Conservation (phyloP, 805 yeast genomes). For the Yamadazyma phyllophila region DNA sequence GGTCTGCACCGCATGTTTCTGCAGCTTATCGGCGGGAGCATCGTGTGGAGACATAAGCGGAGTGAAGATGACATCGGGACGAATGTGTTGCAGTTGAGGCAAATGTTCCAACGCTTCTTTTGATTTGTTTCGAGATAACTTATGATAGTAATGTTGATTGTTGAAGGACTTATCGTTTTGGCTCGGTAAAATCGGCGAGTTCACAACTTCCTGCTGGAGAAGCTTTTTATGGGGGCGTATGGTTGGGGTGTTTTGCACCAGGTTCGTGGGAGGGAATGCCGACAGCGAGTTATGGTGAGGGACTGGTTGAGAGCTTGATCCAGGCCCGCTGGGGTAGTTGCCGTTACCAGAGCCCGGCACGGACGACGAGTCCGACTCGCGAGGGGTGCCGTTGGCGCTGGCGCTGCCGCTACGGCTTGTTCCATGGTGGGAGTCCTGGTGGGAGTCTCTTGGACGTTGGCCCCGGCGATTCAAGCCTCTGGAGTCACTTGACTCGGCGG, state of each 20-base stretch:
- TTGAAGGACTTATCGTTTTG: conserved; percentile 42
- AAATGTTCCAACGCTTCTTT: conserved; percentile 17
- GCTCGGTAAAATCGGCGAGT: conserved; percentile 40
- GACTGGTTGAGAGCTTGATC: neutral
- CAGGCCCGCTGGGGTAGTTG: conserved; percentile 2
- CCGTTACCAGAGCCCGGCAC: neutral
- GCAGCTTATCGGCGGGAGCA: conserved; percentile 51
- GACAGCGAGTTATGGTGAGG: conserved; percentile 3
- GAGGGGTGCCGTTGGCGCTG: neutral
- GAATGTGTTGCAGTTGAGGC: conserved; percentile 31
- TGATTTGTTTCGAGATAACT: conserved; percentile 18
- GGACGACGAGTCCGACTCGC: neutral
- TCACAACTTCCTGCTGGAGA: conserved; percentile 13
- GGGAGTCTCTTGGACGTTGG: neutral
- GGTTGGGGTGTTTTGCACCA: conserved; percentile 12
- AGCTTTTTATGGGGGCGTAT: conserved; percentile 11
- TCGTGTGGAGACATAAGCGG: conserved; percentile 78
- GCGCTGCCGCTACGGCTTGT: neutral
- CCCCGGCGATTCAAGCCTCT: too few relatives aligned
- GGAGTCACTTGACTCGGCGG: too few relatives aligned
- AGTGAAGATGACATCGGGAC: conserved; percentile 65
- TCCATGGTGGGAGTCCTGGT: neutral
- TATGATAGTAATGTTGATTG: conserved; percentile 40
- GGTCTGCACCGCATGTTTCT: conserved; percentile 22
- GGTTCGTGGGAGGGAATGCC: conserved; percentile 14